Evolutionary conservation across 352 stramenopile genomes (phyloP).

Genomic region (Globisporangium uncinulatum): DNA sequence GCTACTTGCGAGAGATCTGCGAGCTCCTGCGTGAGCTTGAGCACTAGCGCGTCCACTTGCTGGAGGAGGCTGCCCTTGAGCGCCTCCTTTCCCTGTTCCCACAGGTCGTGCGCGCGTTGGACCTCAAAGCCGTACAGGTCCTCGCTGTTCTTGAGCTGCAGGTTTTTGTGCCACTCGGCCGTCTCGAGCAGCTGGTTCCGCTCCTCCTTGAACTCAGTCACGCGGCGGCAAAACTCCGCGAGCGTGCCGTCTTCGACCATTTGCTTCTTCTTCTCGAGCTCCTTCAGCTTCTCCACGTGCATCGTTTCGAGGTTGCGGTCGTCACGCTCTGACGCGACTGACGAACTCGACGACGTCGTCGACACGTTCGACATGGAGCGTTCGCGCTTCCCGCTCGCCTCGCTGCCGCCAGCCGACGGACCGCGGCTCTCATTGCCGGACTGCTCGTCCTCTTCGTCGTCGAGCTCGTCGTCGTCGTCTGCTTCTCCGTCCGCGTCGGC

Average conservation of each 20-base stretch:
- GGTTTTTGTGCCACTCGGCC: constrained; percentile 73
- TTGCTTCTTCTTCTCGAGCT: constrained; percentile 78
- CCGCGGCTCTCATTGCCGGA: constrained; percentile 13
- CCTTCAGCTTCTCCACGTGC: constrained; percentile 53
- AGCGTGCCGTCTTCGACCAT: constrained; percentile 83
- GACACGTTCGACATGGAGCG: constrained; percentile 67
- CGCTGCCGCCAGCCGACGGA: constrained; percentile 3
- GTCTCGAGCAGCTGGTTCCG: constrained; percentile 65
- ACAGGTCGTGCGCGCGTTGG: constrained; percentile 64
- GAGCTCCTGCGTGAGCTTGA: constrained; percentile 45
- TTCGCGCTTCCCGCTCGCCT: constrained; percentile 22
- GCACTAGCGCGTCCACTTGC: constrained; percentile 39
- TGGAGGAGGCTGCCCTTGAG: constrained; percentile 50
- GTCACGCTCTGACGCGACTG: constrained; percentile 36
- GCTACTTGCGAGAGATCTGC: constrained; percentile 24
- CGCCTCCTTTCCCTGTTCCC: constrained; percentile 46
- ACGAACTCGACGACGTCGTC: constrained; percentile 53
- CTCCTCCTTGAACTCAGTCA: constrained; percentile 80
- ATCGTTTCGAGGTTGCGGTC: constrained; percentile 27
- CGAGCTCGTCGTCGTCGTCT: constrained; percentile 16
- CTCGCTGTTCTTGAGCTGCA: constrained; percentile 80
- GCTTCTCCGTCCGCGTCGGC: constrained; percentile 24
- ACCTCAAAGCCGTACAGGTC: constrained; percentile 78
- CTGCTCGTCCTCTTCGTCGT: constrained; percentile 17
- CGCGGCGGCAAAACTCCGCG: constrained; percentile 75